Conservation (phyloP, 1,284 basidiomycete genomes). For the Xerocomus minutiporus region DNA sequence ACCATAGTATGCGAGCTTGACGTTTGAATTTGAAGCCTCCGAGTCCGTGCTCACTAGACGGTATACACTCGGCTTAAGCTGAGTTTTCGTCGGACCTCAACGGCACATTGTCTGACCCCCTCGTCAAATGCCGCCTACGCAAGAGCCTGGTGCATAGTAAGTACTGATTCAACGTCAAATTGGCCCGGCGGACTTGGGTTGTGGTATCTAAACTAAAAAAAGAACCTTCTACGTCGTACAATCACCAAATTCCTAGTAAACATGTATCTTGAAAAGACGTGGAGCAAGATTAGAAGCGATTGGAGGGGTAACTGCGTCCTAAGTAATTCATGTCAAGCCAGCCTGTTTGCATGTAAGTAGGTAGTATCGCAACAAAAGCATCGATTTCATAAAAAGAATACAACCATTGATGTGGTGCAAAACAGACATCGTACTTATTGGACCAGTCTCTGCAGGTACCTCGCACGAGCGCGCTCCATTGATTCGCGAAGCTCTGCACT, state of each 20-base stretch:
- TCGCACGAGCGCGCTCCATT: slow-evolving; percentile 58
- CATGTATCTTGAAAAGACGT: neutral
- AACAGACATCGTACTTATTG: slow-evolving; percentile 11
- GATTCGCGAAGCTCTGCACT: slow-evolving; percentile 58
- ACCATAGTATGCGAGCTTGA: too few relatives aligned
- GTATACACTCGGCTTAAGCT: too few relatives aligned
- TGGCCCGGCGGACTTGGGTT: neutral
- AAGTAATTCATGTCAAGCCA: neutral
- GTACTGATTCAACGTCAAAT: too few relatives aligned
- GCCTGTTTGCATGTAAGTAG: neutral
- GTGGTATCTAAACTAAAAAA: neutral
- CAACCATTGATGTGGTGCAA: neutral
- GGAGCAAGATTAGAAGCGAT: neutral
- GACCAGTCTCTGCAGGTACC: slow-evolving; percentile 27
- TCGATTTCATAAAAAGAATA: neutral
- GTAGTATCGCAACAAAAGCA: neutral
- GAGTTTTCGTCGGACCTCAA: too few relatives aligned
- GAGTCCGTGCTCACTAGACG: too few relatives aligned
- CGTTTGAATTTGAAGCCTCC: too few relatives aligned
- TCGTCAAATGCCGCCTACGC: too few relatives aligned
- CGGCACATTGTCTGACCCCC: too few relatives aligned
- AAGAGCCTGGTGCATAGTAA: too few relatives aligned
- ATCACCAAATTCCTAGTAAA: neutral
- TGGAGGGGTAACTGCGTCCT: neutral
- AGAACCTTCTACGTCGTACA: neutral